Conservation (phyloP, 129 eudicot species). For the Helichrysum umbraculigerum region DNA sequence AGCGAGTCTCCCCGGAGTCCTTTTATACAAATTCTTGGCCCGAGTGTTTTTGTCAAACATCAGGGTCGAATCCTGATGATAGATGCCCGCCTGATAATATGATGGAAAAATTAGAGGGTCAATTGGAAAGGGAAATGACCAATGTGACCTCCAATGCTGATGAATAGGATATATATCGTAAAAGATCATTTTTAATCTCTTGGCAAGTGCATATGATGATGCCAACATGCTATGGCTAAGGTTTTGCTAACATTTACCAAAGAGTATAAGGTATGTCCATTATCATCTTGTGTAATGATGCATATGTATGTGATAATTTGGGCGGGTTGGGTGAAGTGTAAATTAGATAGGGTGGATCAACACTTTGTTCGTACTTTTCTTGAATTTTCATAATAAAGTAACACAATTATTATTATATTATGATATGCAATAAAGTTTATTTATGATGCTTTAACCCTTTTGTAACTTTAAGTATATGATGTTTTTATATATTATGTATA, state of each 20-base stretch:
- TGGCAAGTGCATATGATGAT: slow-evolving; percentile 19
- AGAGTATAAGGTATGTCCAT: slow-evolving; percentile 27
- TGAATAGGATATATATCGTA: slow-evolving; percentile 33
- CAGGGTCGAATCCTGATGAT: slow-evolving; percentile 57
- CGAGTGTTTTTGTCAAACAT: slow-evolving; percentile 84
- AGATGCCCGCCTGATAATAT: slow-evolving; percentile 76
- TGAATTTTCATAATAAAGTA: not conserved
- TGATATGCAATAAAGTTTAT: not conserved
- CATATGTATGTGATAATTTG: not conserved
- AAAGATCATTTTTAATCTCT: slow-evolving; percentile 14
- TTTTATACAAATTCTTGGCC: slow-evolving; percentile 99
- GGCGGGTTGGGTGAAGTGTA: not conserved
- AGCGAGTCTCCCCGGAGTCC: slow-evolving; percentile 74
- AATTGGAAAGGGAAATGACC: slow-evolving; percentile 39
- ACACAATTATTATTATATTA: not conserved
- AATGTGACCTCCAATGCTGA: slow-evolving; percentile 44
- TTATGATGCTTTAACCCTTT: not conserved
- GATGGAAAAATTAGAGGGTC: slow-evolving; percentile 56
- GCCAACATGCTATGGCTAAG: slow-evolving; percentile 21
- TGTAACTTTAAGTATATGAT: not conserved
- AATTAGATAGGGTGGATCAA: not conserved
- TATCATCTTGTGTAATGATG: slow-evolving; percentile 3
- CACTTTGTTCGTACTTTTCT: not conserved
- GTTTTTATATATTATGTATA: not conserved
- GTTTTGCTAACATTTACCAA: slow-evolving; percentile 28